These are phyloP conservation scores for Nannochloris sp. DNA, from an alignment of 139 green algal species.

Conservation along the genomic window DNA sequence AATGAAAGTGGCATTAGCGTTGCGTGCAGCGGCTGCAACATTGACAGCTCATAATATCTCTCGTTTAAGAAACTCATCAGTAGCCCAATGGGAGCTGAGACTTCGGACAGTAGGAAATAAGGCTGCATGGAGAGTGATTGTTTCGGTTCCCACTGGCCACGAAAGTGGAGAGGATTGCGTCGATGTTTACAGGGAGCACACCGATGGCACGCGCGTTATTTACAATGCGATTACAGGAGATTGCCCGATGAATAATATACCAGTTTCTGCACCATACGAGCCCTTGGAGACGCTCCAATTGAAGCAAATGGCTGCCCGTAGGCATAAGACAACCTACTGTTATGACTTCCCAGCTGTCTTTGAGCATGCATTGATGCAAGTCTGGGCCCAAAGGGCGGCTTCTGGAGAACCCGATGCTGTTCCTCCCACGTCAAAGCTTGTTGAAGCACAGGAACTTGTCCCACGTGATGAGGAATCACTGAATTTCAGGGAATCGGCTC, in stretches of 20 bases:
- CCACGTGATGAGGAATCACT: constrained; percentile 16
- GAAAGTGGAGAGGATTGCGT: constrained; percentile 78
- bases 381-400: constrained; percentile 55
- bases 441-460: constrained; percentile 66
- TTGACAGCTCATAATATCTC: constrained; percentile 9
- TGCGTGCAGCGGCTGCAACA: constrained; percentile 37
- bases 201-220: not conserved
- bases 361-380: constrained; percentile 67
- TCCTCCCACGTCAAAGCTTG: constrained; percentile 44
- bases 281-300: constrained; percentile 69
- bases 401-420: constrained; percentile 33
- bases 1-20: constrained; percentile 41
- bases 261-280: constrained; percentile 59
- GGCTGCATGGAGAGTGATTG: constrained; percentile 74
- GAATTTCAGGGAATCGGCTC: not conserved
- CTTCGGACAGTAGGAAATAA: constrained; percentile 38
- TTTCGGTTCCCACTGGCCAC: constrained; percentile 77
- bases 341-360: constrained; percentile 95
- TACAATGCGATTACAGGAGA: not conserved
- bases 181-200: constrained; percentile 76
- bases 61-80: constrained; percentile 42
- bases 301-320: constrained; percentile 63
- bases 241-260: constrained; percentile 33
- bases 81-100: constrained; percentile 76
- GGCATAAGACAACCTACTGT: constrained; percentile 81